These are phyloP conservation scores for Trypanosoma platydactyli DNA, from an alignment of 208 protist genomes.

Conservation along the genomic window DNA sequence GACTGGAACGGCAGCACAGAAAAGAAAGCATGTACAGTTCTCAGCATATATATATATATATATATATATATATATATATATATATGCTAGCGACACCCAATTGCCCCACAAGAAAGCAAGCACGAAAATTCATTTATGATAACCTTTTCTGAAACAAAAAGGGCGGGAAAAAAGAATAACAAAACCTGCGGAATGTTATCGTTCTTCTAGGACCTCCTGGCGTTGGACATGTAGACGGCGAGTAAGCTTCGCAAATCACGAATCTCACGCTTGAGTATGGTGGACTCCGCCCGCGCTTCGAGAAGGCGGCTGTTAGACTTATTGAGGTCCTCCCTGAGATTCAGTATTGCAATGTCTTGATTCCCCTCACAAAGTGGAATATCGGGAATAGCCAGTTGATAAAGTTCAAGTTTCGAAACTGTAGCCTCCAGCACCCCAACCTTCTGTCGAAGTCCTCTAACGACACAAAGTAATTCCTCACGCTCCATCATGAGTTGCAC, in stretches of 20 bases:
- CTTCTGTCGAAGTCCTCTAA: slow-evolving; percentile 6
- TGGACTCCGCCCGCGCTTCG: slow-evolving; percentile 14
- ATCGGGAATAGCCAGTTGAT: slow-evolving; percentile 24
- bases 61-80: slow-evolving; percentile 14
- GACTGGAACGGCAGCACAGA: too few species aligned
- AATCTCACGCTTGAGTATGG: slow-evolving; percentile 24
- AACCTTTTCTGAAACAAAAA: too few species aligned
- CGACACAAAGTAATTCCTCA: slow-evolving; percentile 2
- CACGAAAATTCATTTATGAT: too few species aligned
- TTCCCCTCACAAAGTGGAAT: slow-evolving; percentile 10
- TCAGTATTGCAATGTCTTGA: slow-evolving; percentile 2
- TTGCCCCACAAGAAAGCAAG: too few species aligned
- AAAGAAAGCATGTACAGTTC: not conserved
- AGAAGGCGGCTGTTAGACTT: slow-evolving; percentile 1
- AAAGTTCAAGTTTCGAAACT: slow-evolving; percentile 22
- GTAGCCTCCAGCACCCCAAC: slow-evolving; percentile 12
- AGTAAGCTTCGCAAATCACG: slow-evolving; percentile 28
- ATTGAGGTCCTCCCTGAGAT: slow-evolving; percentile 11
- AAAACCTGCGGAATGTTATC: not conserved
- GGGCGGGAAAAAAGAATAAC: not conserved
- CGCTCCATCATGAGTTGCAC: not conserved
- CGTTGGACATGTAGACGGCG: slow-evolving; percentile 32
- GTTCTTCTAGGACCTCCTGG: not conserved
- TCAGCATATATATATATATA: slow-evolving; percentile 12
- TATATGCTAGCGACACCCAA: too few species aligned